Conservation (phyloP, 140 eudicot species). For the Ambrosia hybrid region DNA sequence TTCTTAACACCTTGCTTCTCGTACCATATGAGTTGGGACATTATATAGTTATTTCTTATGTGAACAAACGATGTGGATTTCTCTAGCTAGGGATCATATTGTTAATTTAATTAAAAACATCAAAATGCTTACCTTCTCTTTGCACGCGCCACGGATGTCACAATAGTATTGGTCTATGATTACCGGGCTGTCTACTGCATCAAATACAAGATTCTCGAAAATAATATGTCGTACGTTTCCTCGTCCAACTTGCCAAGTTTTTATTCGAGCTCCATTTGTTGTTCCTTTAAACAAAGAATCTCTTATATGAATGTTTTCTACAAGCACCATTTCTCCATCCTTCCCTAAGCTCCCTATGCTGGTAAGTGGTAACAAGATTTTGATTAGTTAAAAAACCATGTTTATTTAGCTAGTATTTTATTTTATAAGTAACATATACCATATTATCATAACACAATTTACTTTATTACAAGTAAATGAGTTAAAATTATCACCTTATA, state of each 20-base stretch:
- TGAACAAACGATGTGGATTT: background rate
- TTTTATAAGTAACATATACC: background rate
- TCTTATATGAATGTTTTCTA: slow-evolving; percentile 46
- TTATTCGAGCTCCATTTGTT: slow-evolving; percentile 82
- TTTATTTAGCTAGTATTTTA: background rate
- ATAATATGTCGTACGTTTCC: slow-evolving; percentile 50
- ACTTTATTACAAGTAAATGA: background rate
- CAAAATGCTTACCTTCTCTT: slow-evolving; percentile 33
- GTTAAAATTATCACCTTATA: slow-evolving; percentile 44
- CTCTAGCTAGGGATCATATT: background rate
- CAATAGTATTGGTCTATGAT: slow-evolving; percentile 82
- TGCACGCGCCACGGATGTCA: slow-evolving; percentile 40
- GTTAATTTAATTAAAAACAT: background rate
- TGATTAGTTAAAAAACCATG: too few species aligned
- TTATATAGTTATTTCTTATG: background rate
- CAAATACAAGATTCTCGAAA: slow-evolving; percentile 49
- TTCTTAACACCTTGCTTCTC: background rate
- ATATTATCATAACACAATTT: background rate
- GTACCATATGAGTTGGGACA: background rate
- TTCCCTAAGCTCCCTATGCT: slow-evolving; percentile 82
- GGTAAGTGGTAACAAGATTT: too few species aligned
- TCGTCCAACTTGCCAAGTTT: slow-evolving; percentile 83
- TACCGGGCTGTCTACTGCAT: slow-evolving; percentile 52
- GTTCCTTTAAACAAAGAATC: slow-evolving; percentile 52
- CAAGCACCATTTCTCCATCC: slow-evolving; percentile 42